Conservation (phyloP, 2,329 filamentous ascomycete species). For the Phialophora verrucosa region DNA sequence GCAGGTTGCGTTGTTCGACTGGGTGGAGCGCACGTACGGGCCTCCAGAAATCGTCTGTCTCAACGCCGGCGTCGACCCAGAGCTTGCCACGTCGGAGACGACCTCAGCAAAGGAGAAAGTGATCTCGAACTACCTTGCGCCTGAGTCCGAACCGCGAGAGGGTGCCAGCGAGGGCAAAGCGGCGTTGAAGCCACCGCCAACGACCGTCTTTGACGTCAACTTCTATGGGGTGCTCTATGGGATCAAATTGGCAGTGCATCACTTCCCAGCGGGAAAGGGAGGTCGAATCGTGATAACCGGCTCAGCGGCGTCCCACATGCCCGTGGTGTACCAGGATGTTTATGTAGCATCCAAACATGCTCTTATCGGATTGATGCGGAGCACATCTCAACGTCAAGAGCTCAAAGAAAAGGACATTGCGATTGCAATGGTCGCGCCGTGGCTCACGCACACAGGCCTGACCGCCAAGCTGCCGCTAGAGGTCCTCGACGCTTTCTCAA, state of each 20-base stretch:
- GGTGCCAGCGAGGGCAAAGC: not conserved
- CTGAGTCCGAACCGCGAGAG: not conserved
- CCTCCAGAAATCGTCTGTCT: constrained; percentile 17
- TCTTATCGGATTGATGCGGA: constrained; percentile 14
- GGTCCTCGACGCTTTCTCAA: not conserved
- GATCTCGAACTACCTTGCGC: constrained; percentile 7
- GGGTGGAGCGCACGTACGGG: not conserved
- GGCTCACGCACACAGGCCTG: constrained; percentile 13
- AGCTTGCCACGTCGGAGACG: not conserved
- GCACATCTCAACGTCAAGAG: constrained; percentile 9
- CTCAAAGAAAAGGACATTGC: constrained; percentile 6
- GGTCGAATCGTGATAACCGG: constrained; percentile 14
- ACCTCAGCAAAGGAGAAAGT: constrained; percentile 7
- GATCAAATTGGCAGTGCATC: constrained; percentile 15
- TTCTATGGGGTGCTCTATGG: constrained; percentile 20
- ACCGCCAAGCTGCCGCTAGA: constrained; percentile 10
- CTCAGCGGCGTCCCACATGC: constrained; percentile 16
- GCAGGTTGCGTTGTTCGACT: constrained; percentile 14
- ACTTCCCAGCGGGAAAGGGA: not conserved
- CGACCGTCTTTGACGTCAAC: constrained; percentile 12
- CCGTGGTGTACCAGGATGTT: constrained; percentile 3
- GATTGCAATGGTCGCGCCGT: constrained; percentile 14
- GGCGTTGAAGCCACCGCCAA: constrained; percentile 11
- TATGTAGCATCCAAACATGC: constrained; percentile 17
- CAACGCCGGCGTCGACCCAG: constrained; percentile 18